Conservation (phyloP, 306 rosid species). For the Cicer pinnatifidum region DNA sequence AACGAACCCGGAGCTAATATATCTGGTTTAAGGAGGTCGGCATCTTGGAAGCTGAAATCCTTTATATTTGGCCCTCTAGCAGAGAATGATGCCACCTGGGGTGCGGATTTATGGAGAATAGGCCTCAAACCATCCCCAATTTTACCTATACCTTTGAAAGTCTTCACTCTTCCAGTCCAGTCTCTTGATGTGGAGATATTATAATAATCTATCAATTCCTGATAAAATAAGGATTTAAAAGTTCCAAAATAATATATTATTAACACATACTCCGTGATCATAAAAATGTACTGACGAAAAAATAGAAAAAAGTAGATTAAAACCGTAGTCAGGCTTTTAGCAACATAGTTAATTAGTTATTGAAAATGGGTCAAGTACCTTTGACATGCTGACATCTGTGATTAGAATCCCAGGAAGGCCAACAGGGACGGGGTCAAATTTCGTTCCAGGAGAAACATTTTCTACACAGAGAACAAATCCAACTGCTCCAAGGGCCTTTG, state of each 20-base stretch:
- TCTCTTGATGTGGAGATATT: constrained; percentile 87
- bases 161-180: constrained; percentile 96
- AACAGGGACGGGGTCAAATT: constrained; percentile 94
- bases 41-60: constrained; percentile 91
- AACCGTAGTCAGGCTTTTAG: constrained; percentile 12
- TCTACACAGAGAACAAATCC: constrained; percentile 99
- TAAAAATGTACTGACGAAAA: constrained; percentile 25
- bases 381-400: constrained; percentile 76
- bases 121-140: constrained; percentile 93
- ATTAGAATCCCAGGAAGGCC: constrained; percentile 89
- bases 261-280: constrained; percentile 28
- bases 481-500: constrained; percentile 89
- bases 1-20: constrained; percentile 97
- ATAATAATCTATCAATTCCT: constrained; percentile 93
- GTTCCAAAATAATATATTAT: constrained; percentile 40
- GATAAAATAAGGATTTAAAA: constrained; percentile 44
- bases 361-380: constrained; percentile 60
- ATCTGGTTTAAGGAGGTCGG: constrained; percentile 99
- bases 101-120: constrained; percentile 89
- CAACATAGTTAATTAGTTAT: constrained; percentile 33
- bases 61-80: constrained; percentile 94
- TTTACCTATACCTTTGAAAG: constrained; percentile 76
- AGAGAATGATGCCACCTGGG: constrained; percentile 91
- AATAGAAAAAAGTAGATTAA: constrained; percentile 17
- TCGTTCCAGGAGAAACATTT: constrained; percentile 84